Base-by-base conservation (phyloP, 768 basidiomycete species). In the Amanita muscaria region DNA sequence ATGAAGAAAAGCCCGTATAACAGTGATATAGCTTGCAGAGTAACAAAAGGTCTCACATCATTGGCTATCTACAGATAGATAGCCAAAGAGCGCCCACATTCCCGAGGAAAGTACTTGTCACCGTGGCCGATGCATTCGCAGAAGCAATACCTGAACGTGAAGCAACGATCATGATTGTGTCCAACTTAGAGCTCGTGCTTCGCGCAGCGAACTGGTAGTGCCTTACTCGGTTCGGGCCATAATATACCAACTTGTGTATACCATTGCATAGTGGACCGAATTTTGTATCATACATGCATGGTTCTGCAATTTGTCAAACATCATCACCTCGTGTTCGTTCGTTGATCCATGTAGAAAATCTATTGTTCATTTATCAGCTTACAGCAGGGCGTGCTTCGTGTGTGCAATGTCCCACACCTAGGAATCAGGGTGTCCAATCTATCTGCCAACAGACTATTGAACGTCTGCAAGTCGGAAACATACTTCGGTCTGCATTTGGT, bases 181-280 rank as follows among this genome's bases (percentile, higher is more conserved):
- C n/a, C n/a, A n/a, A n/a, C n/a, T n/a, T n/a, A n/a, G n/a, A n/a
- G n/a, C n/a, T n/a, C n/a, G n/a, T n/a, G 59, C 59, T 35, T 60
- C 74, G 39, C 73, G 73, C 52, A 72, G 80, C 3, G 85, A 77
- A 56, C 58, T 88, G 48, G 83, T 89, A 80, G 60, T 64, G 15
- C 74, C 81, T 64, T 84, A 87, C n/a, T n/a, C n/a, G n/a, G n/a
- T n/a, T n/a, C n/a, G n/a, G n/a, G n/a, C 27, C 27, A 29, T n/a
- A n/a, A n/a, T n/a, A n/a, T n/a, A n/a, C n/a, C n/a, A n/a, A n/a
- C n/a, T n/a, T n/a, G n/a, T n/a, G n/a, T n/a, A n/a, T n/a, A n/a
- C n/a, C n/a, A n/a, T n/a, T n/a, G n/a, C n/a, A n/a, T n/a, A n/a
- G n/a, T n/a, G n/a, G n/a, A n/a, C n/a, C n/a, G n/a, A n/a, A n/a